Conservation (phyloP, 208 protist species). For the Leishmania martiniquensis region DNA sequence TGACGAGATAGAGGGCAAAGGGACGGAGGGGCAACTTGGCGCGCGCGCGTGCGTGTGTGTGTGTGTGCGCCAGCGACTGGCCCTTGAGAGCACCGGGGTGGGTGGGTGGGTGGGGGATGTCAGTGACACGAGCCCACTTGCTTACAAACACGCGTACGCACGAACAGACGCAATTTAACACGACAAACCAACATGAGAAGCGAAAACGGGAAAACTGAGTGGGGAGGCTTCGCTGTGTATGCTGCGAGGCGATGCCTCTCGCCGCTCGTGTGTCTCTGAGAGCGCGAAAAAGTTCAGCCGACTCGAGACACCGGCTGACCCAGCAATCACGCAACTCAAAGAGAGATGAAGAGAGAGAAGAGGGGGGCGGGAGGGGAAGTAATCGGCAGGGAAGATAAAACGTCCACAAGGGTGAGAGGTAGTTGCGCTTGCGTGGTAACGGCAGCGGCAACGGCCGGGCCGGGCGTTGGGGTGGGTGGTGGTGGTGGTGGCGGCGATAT, state of each 20-base stretch:
- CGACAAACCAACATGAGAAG: background rate
- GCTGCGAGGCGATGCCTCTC: background rate
- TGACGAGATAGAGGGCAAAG: background rate
- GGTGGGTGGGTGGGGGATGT: background rate
- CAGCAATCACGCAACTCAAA: background rate
- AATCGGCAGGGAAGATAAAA: background rate
- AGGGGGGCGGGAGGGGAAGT: background rate
- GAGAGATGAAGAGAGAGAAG: background rate
- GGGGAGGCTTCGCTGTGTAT: background rate
- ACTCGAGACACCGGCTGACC: background rate
- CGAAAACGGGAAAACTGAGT: constrained; percentile 1
- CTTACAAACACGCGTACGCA: constrained; percentile 1
- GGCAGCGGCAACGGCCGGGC: too few species aligned
- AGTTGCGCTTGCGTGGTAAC: too few species aligned
- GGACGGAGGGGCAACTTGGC: too few species aligned
- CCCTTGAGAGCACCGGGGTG: too few species aligned
- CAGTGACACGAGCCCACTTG: background rate
- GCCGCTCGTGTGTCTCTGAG: background rate
- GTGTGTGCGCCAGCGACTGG: too few species aligned
- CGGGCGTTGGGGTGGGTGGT: too few species aligned
- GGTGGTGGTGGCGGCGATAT: background rate
- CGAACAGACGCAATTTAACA: background rate
- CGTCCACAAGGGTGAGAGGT: background rate
- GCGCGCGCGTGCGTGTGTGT: background rate
- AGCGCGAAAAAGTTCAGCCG: background rate